phyloP scores from a whole-genome alignment of 495 filamentous ascomycete species.

The Darksidea phi region DNA sequence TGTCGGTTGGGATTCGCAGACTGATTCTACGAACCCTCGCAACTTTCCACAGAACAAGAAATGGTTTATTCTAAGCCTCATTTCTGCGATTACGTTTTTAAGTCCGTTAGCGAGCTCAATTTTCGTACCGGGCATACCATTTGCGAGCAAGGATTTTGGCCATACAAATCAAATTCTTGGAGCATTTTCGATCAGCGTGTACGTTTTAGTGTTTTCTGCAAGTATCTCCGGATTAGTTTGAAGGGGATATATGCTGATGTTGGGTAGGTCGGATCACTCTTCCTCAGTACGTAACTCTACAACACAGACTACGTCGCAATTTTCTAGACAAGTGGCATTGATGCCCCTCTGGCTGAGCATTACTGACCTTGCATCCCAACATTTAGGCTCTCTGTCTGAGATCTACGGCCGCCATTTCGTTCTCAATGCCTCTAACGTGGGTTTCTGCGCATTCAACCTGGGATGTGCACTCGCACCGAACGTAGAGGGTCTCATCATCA shows the following conservation, averaged over 20 bases:
- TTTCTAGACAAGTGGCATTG: too few relatives aligned
- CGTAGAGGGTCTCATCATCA: slow-evolving; percentile 58
- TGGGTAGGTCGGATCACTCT: slow-evolving; percentile 54
- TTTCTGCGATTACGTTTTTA: slow-evolving; percentile 42
- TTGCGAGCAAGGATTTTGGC: slow-evolving; percentile 24
- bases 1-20: slow-evolving; percentile 31
- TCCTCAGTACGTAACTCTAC: slow-evolving; percentile 68
- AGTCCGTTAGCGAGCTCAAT: slow-evolving; percentile 35
- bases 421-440: slow-evolving; percentile 28
- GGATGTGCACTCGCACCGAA: slow-evolving; percentile 66
- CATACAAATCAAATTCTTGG: slow-evolving; percentile 47
- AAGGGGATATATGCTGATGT: not conserved
- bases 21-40: slow-evolving; percentile 36
- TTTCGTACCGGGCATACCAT: slow-evolving; percentile 30
- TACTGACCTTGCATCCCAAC: too few relatives aligned
- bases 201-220: slow-evolving; percentile 59
- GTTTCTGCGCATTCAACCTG: slow-evolving; percentile 57
- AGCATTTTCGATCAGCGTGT: slow-evolving; percentile 57
- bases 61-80: slow-evolving; percentile 47
- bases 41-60: slow-evolving; percentile 49
- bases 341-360: too few relatives aligned
- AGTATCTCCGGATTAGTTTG: slow-evolving; percentile 13
- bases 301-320: too few relatives aligned
- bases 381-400: too few relatives aligned
- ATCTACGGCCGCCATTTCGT: slow-evolving; percentile 63